Evolutionary conservation across 139 green algal genomes (phyloP), one percentile per base, ranked within the genome.

Genomic region (Diplosphaera chodatii): DNA sequence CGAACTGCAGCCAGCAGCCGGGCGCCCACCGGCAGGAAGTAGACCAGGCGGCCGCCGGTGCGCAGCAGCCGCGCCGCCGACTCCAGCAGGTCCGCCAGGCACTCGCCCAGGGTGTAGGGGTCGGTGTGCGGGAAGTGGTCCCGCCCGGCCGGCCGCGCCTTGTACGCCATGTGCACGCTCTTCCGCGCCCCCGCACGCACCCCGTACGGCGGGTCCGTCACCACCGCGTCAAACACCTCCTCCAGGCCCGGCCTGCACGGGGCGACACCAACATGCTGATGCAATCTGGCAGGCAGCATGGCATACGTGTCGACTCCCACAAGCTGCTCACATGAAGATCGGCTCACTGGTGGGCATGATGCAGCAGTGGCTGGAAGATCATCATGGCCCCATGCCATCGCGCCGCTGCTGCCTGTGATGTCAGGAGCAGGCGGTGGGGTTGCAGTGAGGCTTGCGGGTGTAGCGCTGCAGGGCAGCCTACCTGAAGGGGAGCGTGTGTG

Each of bases 201-300:
- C 32, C 94, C 94, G 71, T 98, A 98, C 0, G 94, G 94, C 4
- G 94, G 94, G 79, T 98, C 94, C 33, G 89, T 91, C 18, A 98
- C 70, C 21, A 98, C 84, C 32, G 85, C 86, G 68, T 97, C 84
- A 65, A 97, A 84, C 20, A 96, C 65, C 76, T 91, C 79, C 32
- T 73, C 55, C 31, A 79, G 27, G 32, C 29, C 63, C 6, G 27
- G 0, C 5, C 66, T 48, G 48, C 48, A 25, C 16, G 16, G 8
- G 10, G 16, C 48, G 16, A 5, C 16, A 59, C 16, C 13, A 23
- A 59, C 48, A 59, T 59, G n/a, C n/a, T n/a, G n/a, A n/a, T n/a
- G n/a, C n/a, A n/a, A n/a, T n/a, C n/a, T n/a, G n/a, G n/a, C n/a
- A n/a, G n/a, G n/a, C n/a, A n/a, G n/a, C n/a, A n/a, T n/a, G n/a